Percentiles rank a stretch among this genome's conserved stretches.
Conservation (phyloP, 345 rosid species). For the Chamaenerion angustifolium region DNA sequence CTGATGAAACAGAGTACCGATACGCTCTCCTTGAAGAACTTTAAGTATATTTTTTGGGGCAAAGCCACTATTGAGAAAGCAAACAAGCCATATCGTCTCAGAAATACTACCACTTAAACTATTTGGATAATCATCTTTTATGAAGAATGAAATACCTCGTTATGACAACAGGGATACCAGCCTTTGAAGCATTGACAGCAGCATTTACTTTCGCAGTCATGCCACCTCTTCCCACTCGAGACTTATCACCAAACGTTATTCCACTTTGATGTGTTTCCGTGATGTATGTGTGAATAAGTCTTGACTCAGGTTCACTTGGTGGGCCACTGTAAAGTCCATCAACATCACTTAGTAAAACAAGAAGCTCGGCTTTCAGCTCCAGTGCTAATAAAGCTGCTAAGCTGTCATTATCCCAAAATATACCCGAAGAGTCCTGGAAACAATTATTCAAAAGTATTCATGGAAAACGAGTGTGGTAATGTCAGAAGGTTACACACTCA, state of each 20-base stretch:
- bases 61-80: conserved; percentile 48
- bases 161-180: conserved; percentile 89
- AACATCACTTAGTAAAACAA: conserved; percentile 87
- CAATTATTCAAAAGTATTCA: neutral
- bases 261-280: conserved; percentile 69
- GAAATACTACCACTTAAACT: too few relatives aligned
- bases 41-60: conserved; percentile 57
- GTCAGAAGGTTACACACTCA: too few relatives aligned
- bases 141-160: conserved; percentile 43
- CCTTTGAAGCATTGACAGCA: conserved; percentile 81
- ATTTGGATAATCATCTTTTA: neutral
- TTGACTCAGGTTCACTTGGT: conserved; percentile 82
- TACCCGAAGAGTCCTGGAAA: conserved; percentile 92
- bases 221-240: conserved; percentile 98
- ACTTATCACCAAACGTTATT: conserved; percentile 95
- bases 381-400: conserved; percentile 85
- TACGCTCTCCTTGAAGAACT: conserved; percentile 75
- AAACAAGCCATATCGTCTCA: neutral
- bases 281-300: conserved; percentile 74
- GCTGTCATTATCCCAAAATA: conserved; percentile 99
- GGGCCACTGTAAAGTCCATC: conserved; percentile 98
- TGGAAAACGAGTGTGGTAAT: too few relatives aligned
- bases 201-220: conserved; percentile 99
- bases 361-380: conserved; percentile 93
- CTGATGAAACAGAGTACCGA: conserved; percentile 94